Percentiles rank a stretch among this genome's conserved stretches.
phyloP scores from a whole-genome alignment of 305 asterid genomes.

The Fraxinus nigra region DNA sequence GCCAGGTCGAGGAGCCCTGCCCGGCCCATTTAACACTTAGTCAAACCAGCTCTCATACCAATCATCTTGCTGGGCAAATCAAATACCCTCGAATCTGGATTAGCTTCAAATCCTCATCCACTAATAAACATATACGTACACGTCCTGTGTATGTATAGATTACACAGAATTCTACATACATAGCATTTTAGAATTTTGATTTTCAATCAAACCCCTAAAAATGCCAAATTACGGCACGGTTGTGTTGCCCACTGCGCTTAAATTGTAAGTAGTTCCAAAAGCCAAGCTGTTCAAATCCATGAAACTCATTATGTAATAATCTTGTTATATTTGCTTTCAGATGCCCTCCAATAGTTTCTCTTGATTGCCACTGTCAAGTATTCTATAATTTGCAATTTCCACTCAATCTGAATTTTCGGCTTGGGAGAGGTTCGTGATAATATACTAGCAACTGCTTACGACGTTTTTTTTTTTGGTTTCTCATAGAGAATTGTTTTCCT shows the following conservation, averaged over 20 bases:
- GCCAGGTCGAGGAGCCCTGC: neutral
- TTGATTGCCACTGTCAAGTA: slow-evolving; percentile 31
- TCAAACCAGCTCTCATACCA: neutral
- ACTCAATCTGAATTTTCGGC: slow-evolving; percentile 1
- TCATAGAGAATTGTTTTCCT: neutral
- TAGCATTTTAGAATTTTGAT: neutral
- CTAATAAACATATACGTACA: neutral
- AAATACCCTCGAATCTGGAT: neutral
- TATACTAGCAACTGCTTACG: neutral
- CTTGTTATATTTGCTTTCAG: slow-evolving; percentile 29
- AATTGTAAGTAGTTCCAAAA: slow-evolving; percentile 26
- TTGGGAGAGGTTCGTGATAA: slow-evolving; percentile 1
- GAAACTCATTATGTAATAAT: neutral
- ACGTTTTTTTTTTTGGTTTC: no score
- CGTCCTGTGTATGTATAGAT: neutral
- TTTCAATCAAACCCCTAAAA: neutral
- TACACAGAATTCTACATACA: slow-evolving; percentile 3
- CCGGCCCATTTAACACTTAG: neutral
- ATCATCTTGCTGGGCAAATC: neutral
- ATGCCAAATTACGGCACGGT: slow-evolving; percentile 30
- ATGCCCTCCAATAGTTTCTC: slow-evolving; percentile 31
- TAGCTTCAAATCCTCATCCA: neutral
- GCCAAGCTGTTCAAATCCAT: neutral
- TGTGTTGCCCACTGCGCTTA: slow-evolving; percentile 25
- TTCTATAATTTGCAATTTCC: slow-evolving; percentile 21